Base-by-base conservation (phyloP, 2,329 filamentous ascomycete species). In the Penicillium griseofulvum region DNA sequence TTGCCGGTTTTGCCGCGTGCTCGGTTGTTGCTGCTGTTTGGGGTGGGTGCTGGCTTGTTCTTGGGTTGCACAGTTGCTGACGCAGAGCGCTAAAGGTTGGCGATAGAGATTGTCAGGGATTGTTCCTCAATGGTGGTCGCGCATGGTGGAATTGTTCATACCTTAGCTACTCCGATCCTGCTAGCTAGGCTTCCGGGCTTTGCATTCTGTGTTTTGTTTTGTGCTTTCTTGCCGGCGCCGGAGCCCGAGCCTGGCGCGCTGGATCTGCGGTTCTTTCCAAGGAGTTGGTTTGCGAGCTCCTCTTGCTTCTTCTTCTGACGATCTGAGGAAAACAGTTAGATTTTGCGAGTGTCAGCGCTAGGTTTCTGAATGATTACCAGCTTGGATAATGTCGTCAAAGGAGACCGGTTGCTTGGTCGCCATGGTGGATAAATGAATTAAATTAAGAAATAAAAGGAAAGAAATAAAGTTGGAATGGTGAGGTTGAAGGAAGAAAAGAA, bases 161-260 rank as follows among this genome's bases (percentile, higher is more conserved):
- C 82, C 78, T 87, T 87, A 57, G 76, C 76, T 33, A 86, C 75
- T 44, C 83, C 82, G 54, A 84, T 81, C 70, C 83, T 77, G 71
- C 84, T 86, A 48, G 84, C 81, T 29, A 87, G 75, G 48, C 75
- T 79, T 2, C 73, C 75, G 59, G 76, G 78, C 68, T 71, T 77
- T 65, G 73, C 58, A 68, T 70, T 67, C 65, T 75, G 68, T 56
- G 71, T 73, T 60, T 71, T 71, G 57, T 64, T 75, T 43, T 71
- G 50, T 22, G 26, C 19, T 45, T 54, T 54, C 22, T 36, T 55
- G 34, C 34, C 34, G 22, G 47, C 26, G n/a, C 47, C 67, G 34
- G 70, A 63, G 48, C 74, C 76, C 24, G 77, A 70, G 17, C 75
- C 76, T 11, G 80, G 75, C 6, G 74, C 75, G 63, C 75, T 81